Conservation (phyloP, 805 yeast genomes). For the Tetrapisispora namnaoensis region DNA sequence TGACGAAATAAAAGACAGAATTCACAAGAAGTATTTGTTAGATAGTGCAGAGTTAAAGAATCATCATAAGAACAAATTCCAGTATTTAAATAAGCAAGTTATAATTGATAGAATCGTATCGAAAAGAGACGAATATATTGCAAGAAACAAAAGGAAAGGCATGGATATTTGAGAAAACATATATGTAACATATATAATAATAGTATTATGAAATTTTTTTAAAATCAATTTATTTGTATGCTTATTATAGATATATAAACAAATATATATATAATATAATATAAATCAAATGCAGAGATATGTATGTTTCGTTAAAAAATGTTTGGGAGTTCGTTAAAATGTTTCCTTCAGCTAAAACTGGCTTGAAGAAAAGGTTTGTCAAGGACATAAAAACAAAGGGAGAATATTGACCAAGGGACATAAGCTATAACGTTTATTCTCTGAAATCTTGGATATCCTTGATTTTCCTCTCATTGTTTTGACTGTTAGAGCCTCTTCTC, state of each 20-base stretch:
- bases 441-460: conserved; percentile 22
- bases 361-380: background rate
- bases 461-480: conserved; percentile 35
- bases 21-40: background rate
- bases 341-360: background rate
- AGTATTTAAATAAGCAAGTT: conserved; percentile 52
- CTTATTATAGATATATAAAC: background rate
- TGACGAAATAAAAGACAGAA: background rate
- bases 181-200: too few relatives aligned
- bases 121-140: conserved; percentile 64
- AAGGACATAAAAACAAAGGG: background rate
- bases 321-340: background rate
- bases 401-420: background rate
- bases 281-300: background rate
- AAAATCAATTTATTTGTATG: background rate
- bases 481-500: conserved; percentile 43
- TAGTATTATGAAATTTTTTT: background rate
- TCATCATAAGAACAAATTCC: background rate
- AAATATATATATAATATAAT: background rate
- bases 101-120: conserved; percentile 67
- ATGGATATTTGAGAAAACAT: conserved; percentile 29
- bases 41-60: background rate
- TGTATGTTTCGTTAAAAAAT: background rate
- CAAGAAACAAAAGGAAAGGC: conserved; percentile 80
- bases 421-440: background rate